phyloP scores from a whole-genome alignment of 352 stramenopile species.

The Achlya hypogyna region DNA sequence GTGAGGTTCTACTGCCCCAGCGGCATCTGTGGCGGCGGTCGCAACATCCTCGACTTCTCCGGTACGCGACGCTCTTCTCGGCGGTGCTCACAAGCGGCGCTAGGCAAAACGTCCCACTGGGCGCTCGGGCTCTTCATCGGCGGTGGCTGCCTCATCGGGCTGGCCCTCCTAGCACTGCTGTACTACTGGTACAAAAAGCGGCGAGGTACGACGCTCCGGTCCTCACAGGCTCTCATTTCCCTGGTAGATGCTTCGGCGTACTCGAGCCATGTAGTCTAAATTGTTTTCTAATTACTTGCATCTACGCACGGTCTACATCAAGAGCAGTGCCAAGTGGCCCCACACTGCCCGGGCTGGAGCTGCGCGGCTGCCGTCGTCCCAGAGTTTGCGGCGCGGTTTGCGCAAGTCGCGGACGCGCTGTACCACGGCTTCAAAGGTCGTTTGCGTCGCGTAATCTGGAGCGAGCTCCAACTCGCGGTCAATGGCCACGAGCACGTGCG shows the following conservation, averaged over 20 bases:
- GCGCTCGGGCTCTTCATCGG: constrained; percentile 1
- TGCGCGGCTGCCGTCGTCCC: not conserved
- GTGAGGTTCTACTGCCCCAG: constrained; percentile 60
- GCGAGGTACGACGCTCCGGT: not conserved
- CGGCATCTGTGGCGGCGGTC: constrained; percentile 22
- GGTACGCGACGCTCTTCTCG: not conserved
- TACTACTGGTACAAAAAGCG: not conserved
- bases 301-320: not conserved
- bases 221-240: not conserved
- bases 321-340: not conserved
- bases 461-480: not conserved
- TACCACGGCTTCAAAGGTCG: not conserved
- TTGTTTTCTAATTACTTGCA: too few relatives aligned
- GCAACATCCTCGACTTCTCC: constrained; percentile 1
- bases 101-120: not conserved
- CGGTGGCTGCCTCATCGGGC: not conserved
- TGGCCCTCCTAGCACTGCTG: not conserved
- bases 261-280: not conserved
- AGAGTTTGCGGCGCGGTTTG: not conserved
- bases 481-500: not conserved
- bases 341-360: not conserved
- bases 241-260: not conserved
- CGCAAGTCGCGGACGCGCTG: not conserved
- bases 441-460: not conserved
- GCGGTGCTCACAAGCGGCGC: not conserved